Base-by-base conservation (phyloP, 2,329 filamentous ascomycete species). In the Aspergillus bombycis region DNA sequence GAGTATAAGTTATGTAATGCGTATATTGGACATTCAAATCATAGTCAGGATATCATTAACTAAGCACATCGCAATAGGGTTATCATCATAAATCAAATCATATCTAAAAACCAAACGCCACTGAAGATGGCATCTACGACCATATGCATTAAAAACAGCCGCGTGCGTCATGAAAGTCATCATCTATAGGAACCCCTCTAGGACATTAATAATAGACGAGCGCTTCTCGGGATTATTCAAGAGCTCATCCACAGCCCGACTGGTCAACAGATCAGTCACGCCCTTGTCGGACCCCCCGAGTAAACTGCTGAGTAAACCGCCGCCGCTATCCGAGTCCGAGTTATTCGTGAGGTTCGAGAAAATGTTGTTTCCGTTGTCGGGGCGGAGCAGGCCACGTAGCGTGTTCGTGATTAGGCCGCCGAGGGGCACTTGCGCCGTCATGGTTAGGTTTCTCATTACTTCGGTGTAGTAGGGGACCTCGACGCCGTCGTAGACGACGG, bases 391-490 rank as follows among this genome's bases (percentile, higher is more conserved):
- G 4, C 61, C 68, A 16, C 69, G 68, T n/a, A 77, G 58, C 0
- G 75, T 77, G 57, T 77, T 77, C 50, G 68, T 69, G 11, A 78
- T 28, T 9, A 74, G 64, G 14, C 63, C 65, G 14, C 65, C 68
- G 11, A 78, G 57, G 14, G 70, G 64, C 7, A 77, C 69, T 16
- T 74, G 59, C 2, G 75, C 75, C 2, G 67, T 70, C 26, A 78
- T 67, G 5, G 72, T 66, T 1, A 78, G 70, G 7, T 72, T 62
- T 26, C 67, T 68, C 74, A 78, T 76, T 10, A 72, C 72, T 0
- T 74, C 58, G 5, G 74, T 74, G 64, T 78, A 78, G 68, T 78
- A 78, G 12, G 74, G 73, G 1, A 78, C 71, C 16, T 67, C 56
- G 6, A 68, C 70, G 36, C 73, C 75, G 1, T 77, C 72, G 65